Evolutionary conservation across 2,329 filamentous ascomycete species (phyloP), one percentile per base, ranked within the genome.

Genomic region (Fusarium beomiforme): DNA sequence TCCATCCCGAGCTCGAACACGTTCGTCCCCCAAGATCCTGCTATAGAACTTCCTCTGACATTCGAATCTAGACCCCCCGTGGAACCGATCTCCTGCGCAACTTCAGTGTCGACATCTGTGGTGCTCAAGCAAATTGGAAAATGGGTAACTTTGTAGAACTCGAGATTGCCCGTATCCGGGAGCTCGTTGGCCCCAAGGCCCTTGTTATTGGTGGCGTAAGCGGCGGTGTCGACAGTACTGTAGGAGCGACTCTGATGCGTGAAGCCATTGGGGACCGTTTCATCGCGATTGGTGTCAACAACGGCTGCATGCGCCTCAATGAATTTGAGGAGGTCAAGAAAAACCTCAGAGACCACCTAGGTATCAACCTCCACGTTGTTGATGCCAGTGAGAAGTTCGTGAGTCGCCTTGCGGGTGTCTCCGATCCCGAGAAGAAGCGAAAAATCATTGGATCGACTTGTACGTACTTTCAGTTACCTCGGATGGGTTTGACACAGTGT

Each of bases 281-380:
- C 84, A 88, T 95, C 74, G 93, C 94, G 19, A 89, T 97, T 6
- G 87, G 97, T 23, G 90, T 98, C 11, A 91, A 98, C 83, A 97
- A 93, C 73, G 94, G 93, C 85, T 94, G 56, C 7, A 91, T 99
- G 87, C 90, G 96, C 41, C 86, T 96, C 33, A 91, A 97, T 78
- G 96, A 98, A 81, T 94, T 92, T 73, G 84, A 91, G 72, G 85
- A 91, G 76, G 96, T 98, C 56, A 91, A 97, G 81, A 85, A 94
- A 81, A 95, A 90, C 1, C 88, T 98, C 5, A 86, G 87, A 3
- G 81, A 94, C 77, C 91, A 96, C 72, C 88, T 98, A 2, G 93
- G 93, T 3, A 97, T 98, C 81, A 96, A 97, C 81, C 86, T 98
- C 5, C 97, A 93, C 0, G 91, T 98, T 31, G 89, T 97, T 4